Evolutionary conservation across 164 flowering plant species (phyloP).

Genomic region (Vitis amurensis): DNA sequence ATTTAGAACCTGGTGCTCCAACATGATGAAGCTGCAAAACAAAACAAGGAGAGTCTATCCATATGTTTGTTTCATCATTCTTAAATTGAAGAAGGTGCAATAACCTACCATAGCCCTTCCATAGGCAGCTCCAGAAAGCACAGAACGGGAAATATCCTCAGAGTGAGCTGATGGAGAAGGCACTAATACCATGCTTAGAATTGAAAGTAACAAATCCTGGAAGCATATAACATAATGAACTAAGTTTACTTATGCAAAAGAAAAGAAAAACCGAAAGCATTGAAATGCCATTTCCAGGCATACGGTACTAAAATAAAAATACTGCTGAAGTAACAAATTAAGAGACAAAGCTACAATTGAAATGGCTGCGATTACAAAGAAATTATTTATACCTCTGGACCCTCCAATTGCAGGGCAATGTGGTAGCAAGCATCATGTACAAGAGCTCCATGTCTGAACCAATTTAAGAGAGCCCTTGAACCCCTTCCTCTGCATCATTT

Average conservation of each 20-base stretch:
- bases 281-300: too few species aligned
- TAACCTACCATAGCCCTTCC: slow-evolving; percentile 75
- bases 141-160: slow-evolving; percentile 25
- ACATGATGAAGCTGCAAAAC: slow-evolving; percentile 70
- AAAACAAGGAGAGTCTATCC: too few species aligned
- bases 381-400: slow-evolving; percentile 68
- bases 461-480: slow-evolving; percentile 76
- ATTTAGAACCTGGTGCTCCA: slow-evolving; percentile 43
- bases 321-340: too few species aligned
- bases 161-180: slow-evolving; percentile 41
- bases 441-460: slow-evolving; percentile 53
- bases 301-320: too few species aligned
- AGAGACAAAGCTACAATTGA: too few species aligned
- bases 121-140: slow-evolving; percentile 55
- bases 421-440: slow-evolving; percentile 88
- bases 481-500: slow-evolving; percentile 72
- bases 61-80: too few species aligned
- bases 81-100: background rate
- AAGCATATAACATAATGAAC: slow-evolving; percentile 4
- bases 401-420: slow-evolving; percentile 75
- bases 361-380: slow-evolving; percentile 3
- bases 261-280: too few species aligned
- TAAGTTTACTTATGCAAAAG: background rate
- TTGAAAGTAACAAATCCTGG: slow-evolving; percentile 61
- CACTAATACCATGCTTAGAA: slow-evolving; percentile 56